Evolutionary conservation across 805 yeast species (phyloP).

Genomic region (Teunomyces panamensis): DNA sequence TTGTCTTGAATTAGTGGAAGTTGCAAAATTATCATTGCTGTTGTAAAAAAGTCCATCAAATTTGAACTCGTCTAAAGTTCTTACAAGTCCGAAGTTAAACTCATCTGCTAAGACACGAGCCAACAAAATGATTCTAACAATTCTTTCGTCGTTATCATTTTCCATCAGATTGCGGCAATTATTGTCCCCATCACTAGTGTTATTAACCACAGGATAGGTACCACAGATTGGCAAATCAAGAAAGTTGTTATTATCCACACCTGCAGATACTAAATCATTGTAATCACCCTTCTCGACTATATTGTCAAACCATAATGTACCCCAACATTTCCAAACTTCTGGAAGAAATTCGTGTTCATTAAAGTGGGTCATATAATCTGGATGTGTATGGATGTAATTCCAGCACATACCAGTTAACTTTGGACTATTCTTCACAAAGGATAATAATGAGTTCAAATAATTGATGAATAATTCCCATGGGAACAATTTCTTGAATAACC

Average conservation of each 20-base stretch:
- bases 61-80: constrained; percentile 45
- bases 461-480: constrained; percentile 70
- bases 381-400: constrained; percentile 20
- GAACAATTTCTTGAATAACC: constrained; percentile 52
- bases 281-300: constrained; percentile 54
- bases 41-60: constrained; percentile 30
- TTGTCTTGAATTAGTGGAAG: constrained; percentile 15
- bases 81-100: constrained; percentile 54
- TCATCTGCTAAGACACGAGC: constrained; percentile 51
- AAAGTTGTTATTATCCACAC: constrained; percentile 50
- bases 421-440: constrained; percentile 24
- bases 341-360: constrained; percentile 61
- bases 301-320: constrained; percentile 74
- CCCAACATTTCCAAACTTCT: constrained; percentile 86
- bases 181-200: constrained; percentile 6
- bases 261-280: constrained; percentile 48
- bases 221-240: constrained; percentile 72
- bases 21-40: constrained; percentile 20
- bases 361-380: constrained; percentile 46
- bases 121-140: constrained; percentile 49
- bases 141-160: constrained; percentile 49
- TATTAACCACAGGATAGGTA: constrained; percentile 29
- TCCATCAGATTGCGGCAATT: constrained; percentile 24
- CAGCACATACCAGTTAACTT: constrained; percentile 14
- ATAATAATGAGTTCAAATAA: constrained; percentile 58